Evolutionary conservation across 306 rosid genomes (phyloP).

Genomic region (Casuarina equisetifolia): DNA sequence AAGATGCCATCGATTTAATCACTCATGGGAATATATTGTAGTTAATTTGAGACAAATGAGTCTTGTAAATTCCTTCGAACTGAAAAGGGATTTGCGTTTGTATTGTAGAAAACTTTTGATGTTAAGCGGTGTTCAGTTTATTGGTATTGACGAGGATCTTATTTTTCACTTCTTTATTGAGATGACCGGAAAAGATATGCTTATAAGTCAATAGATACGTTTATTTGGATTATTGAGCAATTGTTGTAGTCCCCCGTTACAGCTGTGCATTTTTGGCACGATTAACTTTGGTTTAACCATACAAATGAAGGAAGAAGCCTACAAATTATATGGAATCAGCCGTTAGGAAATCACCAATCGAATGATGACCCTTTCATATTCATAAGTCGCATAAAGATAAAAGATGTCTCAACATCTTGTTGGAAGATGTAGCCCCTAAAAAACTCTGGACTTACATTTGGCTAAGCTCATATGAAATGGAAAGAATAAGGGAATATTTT

Average conservation of each 20-base stretch:
- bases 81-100: background rate
- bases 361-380: no score
- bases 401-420: no score
- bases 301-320: no score
- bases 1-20: conserved; percentile 48
- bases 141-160: background rate
- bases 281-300: no score
- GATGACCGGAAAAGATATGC: background rate
- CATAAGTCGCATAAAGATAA: no score
- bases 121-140: conserved; percentile 39
- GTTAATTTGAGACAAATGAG: conserved; percentile 28
- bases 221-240: background rate
- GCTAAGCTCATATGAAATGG: no score
- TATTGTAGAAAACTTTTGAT: conserved; percentile 3
- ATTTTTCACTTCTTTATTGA: background rate
- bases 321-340: no score
- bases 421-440: no score
- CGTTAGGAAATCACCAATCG: no score
- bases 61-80: conserved; percentile 23
- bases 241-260: background rate
- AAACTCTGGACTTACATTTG: no score
- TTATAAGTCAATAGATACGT: background rate
- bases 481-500: no score
- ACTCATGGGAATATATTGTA: conserved; percentile 79
- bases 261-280: background rate